Conservation (phyloP, 352 stramenopile species). For the Phytophthora quininea region DNA sequence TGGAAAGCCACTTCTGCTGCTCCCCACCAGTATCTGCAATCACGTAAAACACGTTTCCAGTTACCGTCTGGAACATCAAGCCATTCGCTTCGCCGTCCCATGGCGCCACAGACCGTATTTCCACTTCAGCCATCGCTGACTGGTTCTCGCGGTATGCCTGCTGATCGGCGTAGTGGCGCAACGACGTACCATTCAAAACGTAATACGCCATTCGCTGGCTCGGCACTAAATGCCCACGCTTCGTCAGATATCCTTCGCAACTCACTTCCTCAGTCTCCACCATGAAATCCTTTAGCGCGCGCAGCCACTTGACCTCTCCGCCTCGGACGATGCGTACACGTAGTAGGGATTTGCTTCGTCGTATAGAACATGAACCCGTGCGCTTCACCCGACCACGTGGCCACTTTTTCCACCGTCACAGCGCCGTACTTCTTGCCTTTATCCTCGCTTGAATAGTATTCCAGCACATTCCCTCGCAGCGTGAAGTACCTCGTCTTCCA, state of each 20-base stretch:
- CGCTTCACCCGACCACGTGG: conserved; percentile 81
- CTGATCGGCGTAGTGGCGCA: conserved; percentile 86
- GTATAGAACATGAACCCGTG: conserved; percentile 93
- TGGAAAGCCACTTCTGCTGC: conserved; percentile 86
- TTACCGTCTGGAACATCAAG: conserved; percentile 88
- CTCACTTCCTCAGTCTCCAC: conserved; percentile 85
- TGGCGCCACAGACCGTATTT: conserved; percentile 72
- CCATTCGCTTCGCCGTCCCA: conserved; percentile 86
- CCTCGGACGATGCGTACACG: conserved; percentile 85
- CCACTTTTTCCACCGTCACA: conserved; percentile 89
- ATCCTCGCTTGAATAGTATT: conserved; percentile 87
- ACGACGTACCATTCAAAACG: conserved; percentile 79
- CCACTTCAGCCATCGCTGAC: conserved; percentile 84
- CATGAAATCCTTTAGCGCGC: conserved; percentile 85
- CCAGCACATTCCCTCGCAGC: conserved; percentile 77
- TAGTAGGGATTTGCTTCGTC: conserved; percentile 91
- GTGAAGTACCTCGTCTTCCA: conserved; percentile 93
- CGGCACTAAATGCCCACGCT: conserved; percentile 83
- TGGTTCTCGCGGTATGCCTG: conserved; percentile 86
- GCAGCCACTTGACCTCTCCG: conserved; percentile 79
- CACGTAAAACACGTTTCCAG: conserved; percentile 85
- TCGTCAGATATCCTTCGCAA: conserved; percentile 88
- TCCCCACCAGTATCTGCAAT: conserved; percentile 76
- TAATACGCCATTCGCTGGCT: conserved; percentile 90
- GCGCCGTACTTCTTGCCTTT: conserved; percentile 86